Evolutionary conservation across 2,329 filamentous ascomycete genomes (phyloP), one percentile per base, ranked within the genome.

Genomic region (Aureobasidium namibiae): DNA sequence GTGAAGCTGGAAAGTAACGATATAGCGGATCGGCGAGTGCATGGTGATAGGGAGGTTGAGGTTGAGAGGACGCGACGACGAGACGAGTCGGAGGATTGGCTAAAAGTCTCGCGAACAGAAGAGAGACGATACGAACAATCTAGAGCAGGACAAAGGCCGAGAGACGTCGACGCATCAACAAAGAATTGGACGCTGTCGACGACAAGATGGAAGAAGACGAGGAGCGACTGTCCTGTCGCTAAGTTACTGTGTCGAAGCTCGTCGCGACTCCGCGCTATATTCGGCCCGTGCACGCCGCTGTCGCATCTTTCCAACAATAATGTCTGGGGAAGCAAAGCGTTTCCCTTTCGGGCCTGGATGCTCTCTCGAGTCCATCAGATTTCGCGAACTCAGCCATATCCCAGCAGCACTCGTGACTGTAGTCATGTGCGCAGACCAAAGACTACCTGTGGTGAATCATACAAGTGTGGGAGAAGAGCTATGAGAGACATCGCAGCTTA

Each of bases 41-140:
- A 64, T 59, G 4, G 60, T 70, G 56, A 65, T 63, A 59, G 56
- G 56, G 42, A 63, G 63, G 61, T 61, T 61, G 60, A 64, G 64
- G 61, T 61, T 61, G 60, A 64, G 64, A 45, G 61, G 62, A 52
- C 62, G 61, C 46, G 48, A 64, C 39, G 31, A 61, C 60, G 63
- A 66, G 61, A 45, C 34, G 33, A 58, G 6, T n/a, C 39, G 13
- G 41, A 8, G 31, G 26, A n/a, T 36, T 29, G 23, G 34, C 16
- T 18, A 34, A 41, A 24, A 26, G 42, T 38, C 45, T 52, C 45
- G 46, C 34, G 36, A 52, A 16, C 50, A 24, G 26, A 39, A 63
- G 39, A 60, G 60, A 49, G 60, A 60, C 26, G 46, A 52, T 63
- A 63, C 61, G 60, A 63, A 63, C 61, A 63, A 63, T 61, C 38